Evolutionary conservation across 371 early-diverging fungal genomes (phyloP).

Genomic region (Actinomucor elegans): DNA sequence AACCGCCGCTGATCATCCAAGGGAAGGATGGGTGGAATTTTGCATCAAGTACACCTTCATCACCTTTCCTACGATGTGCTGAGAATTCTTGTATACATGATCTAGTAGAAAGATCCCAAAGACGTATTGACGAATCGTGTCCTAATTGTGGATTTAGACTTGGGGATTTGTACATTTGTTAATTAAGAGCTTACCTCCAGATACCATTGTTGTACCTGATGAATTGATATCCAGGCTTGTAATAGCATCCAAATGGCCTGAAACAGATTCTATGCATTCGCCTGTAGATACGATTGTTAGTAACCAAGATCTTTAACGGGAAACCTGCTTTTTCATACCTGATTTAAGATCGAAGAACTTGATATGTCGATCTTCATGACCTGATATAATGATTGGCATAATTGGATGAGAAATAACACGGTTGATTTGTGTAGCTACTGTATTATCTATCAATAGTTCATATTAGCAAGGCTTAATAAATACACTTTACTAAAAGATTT

Average conservation of each 20-base stretch:
- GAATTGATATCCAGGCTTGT: slow-evolving; percentile 72
- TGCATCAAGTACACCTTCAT: slow-evolving; percentile 76
- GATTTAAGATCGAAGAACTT: slow-evolving; percentile 76
- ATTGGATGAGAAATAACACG: slow-evolving; percentile 75
- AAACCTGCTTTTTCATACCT: slow-evolving; percentile 38
- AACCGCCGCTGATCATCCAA: slow-evolving; percentile 78
- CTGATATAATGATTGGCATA: slow-evolving; percentile 69
- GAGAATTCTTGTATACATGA: slow-evolving; percentile 78
- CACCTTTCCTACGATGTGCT: slow-evolving; percentile 73
- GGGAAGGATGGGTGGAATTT: slow-evolving; percentile 64
- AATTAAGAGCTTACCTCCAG: slow-evolving; percentile 59
- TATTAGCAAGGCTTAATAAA: neutral
- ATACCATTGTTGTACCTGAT: slow-evolving; percentile 65
- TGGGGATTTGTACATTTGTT: too few species aligned
- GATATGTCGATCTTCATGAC: slow-evolving; percentile 79
- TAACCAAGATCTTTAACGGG: neutral
- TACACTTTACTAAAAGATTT: too few species aligned
- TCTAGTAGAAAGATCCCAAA: slow-evolving; percentile 77
- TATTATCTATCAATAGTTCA: slow-evolving; percentile 51
- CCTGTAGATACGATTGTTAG: slow-evolving; percentile 35
- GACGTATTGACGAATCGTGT: slow-evolving; percentile 79
- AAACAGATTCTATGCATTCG: slow-evolving; percentile 60
- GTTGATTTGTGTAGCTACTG: slow-evolving; percentile 76
- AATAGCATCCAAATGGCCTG: slow-evolving; percentile 71
- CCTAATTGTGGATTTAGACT: slow-evolving; percentile 50